Base-by-base conservation (phyloP, 768 basidiomycete species). In the Phylloporus sp. region DNA sequence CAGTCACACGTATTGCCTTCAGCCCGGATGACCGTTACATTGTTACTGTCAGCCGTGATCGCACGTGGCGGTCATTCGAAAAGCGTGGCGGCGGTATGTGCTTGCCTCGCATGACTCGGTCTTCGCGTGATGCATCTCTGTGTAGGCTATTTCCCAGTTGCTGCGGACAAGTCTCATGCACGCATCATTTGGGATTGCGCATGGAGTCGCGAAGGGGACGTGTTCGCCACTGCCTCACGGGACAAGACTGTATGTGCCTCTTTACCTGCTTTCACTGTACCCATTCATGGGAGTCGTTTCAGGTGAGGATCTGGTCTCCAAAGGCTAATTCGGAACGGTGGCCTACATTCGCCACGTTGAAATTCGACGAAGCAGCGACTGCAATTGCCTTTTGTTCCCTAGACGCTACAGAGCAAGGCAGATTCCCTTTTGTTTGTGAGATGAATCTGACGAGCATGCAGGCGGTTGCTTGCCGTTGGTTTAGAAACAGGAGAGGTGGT, bases 131-230 rank as follows among this genome's bases (percentile, higher is more conserved):
- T 27, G 9, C n/a, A 54, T 22, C 18, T 34, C 22, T 23, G 20
- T 26, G 20, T 51, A 80, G 91, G 80, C 1, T 94, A 83, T 64
- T 56, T 73, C 8, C 82, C 85, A 3, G 61, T 85, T 20, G 80
- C 81, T 5, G 77, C 80, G 15, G 83, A 93, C 51, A 95, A 91
- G 70, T 84, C 91, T 0, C 97, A 98, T 68, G 80, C 80, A 2
- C 80, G 97, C 34, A 97, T 99, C 61, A 88, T 99, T 31, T 95
- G 97, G 93, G 97, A 98, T 66, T 91, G 89, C 61, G 81, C 84
- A 13, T 99, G 95, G 93, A 77, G 88, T 2, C 62, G 71, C 1
- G 85, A 91, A 58, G 83, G 84, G 7, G 79, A 84, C 58, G 62
- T 86, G 15, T 99, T 99, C 62, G 94, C 85, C 11, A 98, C 97